Conservation (phyloP, 2,329 filamentous ascomycete genomes). For the Macrophomina phaseolina region DNA sequence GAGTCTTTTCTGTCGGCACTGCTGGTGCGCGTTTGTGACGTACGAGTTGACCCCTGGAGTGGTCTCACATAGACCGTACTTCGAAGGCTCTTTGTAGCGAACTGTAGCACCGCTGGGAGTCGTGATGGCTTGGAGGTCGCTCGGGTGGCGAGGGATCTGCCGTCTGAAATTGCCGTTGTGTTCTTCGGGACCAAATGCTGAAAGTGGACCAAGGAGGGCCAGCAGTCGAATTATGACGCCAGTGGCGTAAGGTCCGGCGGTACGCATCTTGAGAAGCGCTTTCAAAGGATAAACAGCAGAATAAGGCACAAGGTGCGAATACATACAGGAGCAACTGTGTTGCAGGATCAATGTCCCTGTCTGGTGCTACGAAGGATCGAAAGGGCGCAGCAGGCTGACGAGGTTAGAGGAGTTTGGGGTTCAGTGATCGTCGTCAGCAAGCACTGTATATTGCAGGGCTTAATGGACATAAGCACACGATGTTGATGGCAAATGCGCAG, state of each 20-base stretch:
- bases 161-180: background rate
- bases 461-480: no score
- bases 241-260: background rate
- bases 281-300: no score
- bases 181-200: no score
- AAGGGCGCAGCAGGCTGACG: no score
- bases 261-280: background rate
- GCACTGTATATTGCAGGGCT: no score
- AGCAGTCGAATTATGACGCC: background rate
- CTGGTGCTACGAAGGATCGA: no score
- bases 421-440: no score
- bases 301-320: no score
- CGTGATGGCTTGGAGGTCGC: conserved; percentile 47
- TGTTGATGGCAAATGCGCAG: no score
- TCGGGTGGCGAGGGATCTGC: conserved; percentile 40
- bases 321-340: no score
- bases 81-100: conserved; percentile 53
- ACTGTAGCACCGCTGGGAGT: conserved; percentile 49
- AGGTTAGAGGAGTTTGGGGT: no score
- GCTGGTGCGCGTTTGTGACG: background rate
- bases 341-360: no score
- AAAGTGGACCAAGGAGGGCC: background rate
- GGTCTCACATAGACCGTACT: conserved; percentile 52
- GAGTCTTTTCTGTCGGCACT: background rate
- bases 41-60: conserved; percentile 44